Evolutionary conservation across 2,329 filamentous ascomycete genomes (phyloP), one percentile per base, ranked within the genome.

Genomic region (Drechslerella dactyloides): DNA sequence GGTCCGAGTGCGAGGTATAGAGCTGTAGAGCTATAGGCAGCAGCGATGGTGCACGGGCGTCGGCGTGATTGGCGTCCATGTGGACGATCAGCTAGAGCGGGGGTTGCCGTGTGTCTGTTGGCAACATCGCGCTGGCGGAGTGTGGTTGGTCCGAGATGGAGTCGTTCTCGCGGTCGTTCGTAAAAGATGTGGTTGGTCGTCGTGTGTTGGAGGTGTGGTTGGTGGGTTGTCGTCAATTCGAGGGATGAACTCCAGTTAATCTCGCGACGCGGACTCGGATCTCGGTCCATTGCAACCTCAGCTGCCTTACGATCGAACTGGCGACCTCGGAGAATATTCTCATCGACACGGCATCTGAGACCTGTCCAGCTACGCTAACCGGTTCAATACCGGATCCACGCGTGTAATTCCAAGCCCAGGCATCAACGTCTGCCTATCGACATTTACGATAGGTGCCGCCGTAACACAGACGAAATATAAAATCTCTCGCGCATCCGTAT

Each of bases 261-360:
- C 17, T 23, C 44, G 44, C n/a, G 11, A 42, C n/a, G 48, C 42
- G 50, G 52, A 51, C 64, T 62, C 48, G 57, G 30, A 64, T 46
- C 59, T 54, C 64, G 64, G 10, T 46, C 35, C 60, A 35, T 23
- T 64, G 59, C 48, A 60, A 72, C 60, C 55, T 65, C 68, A 60
- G 60, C 40, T 61, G 57, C 57, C 44, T 61, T 44, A 33, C 40
- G 46, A 35, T 19, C 13, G 19, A 60, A 60, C 42, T 30, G 15
- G 6, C 42, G 17, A 15, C 19, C 33, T 35, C 44, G 24, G 27
- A 4, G 8, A 33, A 4, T 4, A 33, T 33, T 8, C 27, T 33
- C 3, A 33, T 3, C 27, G 27, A 33, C 8, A 8, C 27, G 27
- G 8, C 8, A 8, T 3, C 27, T 3, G 27, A 3, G 4, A 33